Percentiles rank a stretch among this genome's conserved stretches.
These are phyloP conservation scores for Ulvella scutata DNA, from an alignment of 139 green algal genomes.

Conservation along the genomic window DNA sequence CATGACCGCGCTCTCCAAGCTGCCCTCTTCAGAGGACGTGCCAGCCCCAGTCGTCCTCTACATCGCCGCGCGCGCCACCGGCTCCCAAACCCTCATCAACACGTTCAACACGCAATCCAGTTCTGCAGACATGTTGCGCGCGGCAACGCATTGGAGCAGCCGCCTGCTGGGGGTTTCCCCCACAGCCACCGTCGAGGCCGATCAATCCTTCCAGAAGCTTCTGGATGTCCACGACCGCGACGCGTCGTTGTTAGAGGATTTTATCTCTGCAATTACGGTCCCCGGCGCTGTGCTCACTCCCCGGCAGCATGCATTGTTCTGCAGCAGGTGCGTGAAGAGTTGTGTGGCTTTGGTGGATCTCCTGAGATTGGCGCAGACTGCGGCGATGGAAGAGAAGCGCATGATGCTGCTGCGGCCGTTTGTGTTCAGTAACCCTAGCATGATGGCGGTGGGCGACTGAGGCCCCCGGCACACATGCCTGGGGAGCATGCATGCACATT, in stretches of 20 bases:
- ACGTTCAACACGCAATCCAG: no score
- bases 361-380: neutral
- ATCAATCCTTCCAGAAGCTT: neutral
- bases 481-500: no score
- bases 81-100: neutral
- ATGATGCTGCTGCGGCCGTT: constrained; percentile 3
- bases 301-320: neutral
- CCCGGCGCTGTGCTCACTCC: neutral
- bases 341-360: neutral
- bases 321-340: neutral
- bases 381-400: constrained; percentile 2
- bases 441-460: neutral
- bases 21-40: neutral
- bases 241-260: neutral
- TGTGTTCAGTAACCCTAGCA: neutral
- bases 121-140: neutral
- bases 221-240: constrained; percentile 3
- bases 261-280: neutral
- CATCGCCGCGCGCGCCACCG: neutral
- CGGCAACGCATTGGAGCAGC: neutral
- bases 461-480: no score
- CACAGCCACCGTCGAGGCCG: neutral
- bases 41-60: neutral
- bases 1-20: neutral
- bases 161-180: neutral